Conservation (phyloP, 345 rosid genomes). For the Rhodamnia argentea region DNA sequence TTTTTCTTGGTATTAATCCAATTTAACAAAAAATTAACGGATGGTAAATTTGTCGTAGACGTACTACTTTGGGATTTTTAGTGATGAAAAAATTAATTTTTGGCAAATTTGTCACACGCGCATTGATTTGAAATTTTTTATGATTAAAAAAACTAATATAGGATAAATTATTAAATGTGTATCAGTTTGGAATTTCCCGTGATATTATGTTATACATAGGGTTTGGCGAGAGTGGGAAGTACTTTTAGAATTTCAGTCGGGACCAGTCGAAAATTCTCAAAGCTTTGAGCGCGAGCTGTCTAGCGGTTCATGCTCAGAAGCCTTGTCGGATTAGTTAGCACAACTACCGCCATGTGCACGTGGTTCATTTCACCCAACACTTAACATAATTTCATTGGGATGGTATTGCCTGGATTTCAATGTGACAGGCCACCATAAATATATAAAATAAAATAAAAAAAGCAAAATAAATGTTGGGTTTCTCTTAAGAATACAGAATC, state of each 20-base stretch:
- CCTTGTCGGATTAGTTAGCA: not conserved
- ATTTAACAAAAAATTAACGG: too few species aligned
- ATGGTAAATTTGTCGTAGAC: too few species aligned
- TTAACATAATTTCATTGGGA: not conserved
- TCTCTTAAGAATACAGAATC: not conserved
- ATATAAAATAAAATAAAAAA: not conserved
- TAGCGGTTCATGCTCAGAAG: not conserved
- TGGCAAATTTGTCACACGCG: too few species aligned
- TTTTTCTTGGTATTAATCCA: too few species aligned
- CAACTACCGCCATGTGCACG: not conserved
- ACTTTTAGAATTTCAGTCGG: not conserved
- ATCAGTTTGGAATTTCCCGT: too few species aligned
- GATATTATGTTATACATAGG: not conserved
- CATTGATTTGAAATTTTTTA: too few species aligned
- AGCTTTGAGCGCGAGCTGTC: not conserved
- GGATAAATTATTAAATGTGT: too few species aligned
- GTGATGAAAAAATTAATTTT: too few species aligned
- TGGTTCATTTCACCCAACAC: not conserved
- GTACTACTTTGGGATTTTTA: too few species aligned
- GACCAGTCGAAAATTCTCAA: not conserved
- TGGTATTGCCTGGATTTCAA: not conserved
- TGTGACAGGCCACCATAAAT: not conserved
- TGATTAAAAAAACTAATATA: too few species aligned
- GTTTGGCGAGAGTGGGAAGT: not conserved
- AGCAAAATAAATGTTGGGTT: not conserved